Conservation (phyloP, 108 stramenopile species). For the Pseudonitzschia multiseries region DNA sequence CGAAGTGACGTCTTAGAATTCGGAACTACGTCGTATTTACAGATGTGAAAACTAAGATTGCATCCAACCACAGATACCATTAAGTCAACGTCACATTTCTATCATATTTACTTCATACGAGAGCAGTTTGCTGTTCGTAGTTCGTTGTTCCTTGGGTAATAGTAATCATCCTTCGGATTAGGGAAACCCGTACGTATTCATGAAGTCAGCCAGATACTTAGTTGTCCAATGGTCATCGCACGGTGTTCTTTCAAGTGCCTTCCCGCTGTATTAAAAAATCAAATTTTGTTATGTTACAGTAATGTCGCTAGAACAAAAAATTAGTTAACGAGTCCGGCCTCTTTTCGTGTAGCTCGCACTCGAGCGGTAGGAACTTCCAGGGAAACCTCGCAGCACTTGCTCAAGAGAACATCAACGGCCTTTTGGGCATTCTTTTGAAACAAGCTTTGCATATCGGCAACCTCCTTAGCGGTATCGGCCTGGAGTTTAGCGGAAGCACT, state of each 20-base stretch:
- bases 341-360: conserved; percentile 87
- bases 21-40: too few relatives aligned
- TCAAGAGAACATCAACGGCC: conserved; percentile 88
- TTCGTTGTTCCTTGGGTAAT: too few relatives aligned
- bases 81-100: too few relatives aligned
- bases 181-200: too few relatives aligned
- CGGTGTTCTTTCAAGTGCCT: not conserved
- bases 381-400: conserved; percentile 92
- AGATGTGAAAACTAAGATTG: too few relatives aligned
- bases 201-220: too few relatives aligned
- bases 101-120: too few relatives aligned
- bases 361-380: conserved; percentile 90
- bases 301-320: not conserved
- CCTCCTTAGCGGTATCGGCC: conserved; percentile 78
- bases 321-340: conserved; percentile 53
- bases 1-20: too few relatives aligned
- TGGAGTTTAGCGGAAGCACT: conserved; percentile 79
- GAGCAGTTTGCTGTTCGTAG: too few relatives aligned
- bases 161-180: too few relatives aligned
- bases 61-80: too few relatives aligned
- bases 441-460: conserved; percentile 69
- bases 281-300: not conserved
- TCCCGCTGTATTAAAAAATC: not conserved
- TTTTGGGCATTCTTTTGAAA: conserved; percentile 88
- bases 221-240: not conserved